Percentiles rank a stretch among this genome's conserved stretches.
phyloP scores from a whole-genome alignment of 164 flowering plant genomes.

The Kingdonia uniflora region DNA sequence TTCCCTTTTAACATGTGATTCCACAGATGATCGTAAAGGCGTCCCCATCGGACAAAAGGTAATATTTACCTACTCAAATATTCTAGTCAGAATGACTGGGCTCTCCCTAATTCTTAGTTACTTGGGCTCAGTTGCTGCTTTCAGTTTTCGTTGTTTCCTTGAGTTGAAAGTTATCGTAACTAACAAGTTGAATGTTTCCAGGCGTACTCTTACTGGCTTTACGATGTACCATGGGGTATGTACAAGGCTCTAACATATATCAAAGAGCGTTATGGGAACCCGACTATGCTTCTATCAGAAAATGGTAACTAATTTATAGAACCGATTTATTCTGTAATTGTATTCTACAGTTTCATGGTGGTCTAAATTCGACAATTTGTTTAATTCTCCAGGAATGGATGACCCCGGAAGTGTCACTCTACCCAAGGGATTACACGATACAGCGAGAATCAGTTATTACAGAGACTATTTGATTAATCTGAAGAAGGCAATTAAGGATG shows the following conservation, averaged over 20 bases:
- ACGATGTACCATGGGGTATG: slow-evolving; percentile 61
- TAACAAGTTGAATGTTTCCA: background rate
- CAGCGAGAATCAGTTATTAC: slow-evolving; percentile 52
- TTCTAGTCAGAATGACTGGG: background rate
- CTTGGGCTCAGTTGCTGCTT: too few species aligned
- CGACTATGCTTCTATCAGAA: slow-evolving; percentile 42
- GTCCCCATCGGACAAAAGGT: slow-evolving; percentile 1
- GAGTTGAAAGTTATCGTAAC: background rate
- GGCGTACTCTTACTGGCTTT: slow-evolving; percentile 62
- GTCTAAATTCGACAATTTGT: background rate
- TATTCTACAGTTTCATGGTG: too few species aligned
- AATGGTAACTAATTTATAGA: slow-evolving; percentile 24
- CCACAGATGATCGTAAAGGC: slow-evolving; percentile 4
- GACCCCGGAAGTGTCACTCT: slow-evolving; percentile 72
- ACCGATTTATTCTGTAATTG: background rate
- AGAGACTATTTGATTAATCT: slow-evolving; percentile 17
- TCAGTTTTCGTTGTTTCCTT: too few species aligned
- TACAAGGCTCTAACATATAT: slow-evolving; percentile 48
- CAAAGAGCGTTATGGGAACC: slow-evolving; percentile 51
- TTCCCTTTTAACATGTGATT: background rate
- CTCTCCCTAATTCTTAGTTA: too few species aligned
- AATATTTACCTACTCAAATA: background rate
- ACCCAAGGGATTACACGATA: slow-evolving; percentile 52
- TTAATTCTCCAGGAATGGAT: slow-evolving; percentile 60
- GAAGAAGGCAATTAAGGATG: slow-evolving; percentile 67